Evolutionary conservation across 345 rosid genomes (phyloP).

Genomic region (Sapria himalayana): DNA sequence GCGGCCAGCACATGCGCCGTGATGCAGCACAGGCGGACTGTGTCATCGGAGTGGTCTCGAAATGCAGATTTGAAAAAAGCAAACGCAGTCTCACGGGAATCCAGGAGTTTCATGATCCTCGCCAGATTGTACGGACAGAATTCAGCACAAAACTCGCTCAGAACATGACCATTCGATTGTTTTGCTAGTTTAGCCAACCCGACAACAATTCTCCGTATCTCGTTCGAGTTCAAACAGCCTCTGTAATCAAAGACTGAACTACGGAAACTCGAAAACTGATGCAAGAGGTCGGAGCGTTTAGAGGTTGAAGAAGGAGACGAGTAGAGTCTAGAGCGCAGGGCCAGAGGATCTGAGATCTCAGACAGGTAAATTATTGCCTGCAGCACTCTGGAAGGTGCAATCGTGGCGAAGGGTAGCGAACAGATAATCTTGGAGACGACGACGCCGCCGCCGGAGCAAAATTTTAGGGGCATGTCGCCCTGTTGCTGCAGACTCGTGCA

Average conservation of each 20-base stretch:
- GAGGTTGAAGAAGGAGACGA: conserved; percentile 6
- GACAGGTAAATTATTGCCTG: too few species aligned
- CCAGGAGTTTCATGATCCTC: conserved; percentile 23
- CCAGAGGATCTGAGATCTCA: not conserved
- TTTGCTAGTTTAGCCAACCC: conserved; percentile 31
- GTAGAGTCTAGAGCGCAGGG: not conserved
- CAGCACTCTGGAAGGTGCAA: too few species aligned
- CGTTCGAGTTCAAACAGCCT: conserved; percentile 21
- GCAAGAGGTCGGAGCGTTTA: conserved; percentile 10
- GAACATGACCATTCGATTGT: conserved; percentile 10
- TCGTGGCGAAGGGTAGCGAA: too few species aligned
- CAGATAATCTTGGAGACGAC: too few species aligned
- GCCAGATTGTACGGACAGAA: conserved; percentile 28
- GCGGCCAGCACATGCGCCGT: conserved; percentile 35
- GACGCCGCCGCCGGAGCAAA: too few species aligned
- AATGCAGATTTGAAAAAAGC: conserved; percentile 42
- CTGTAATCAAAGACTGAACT: conserved; percentile 7
- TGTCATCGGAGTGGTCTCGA: conserved; percentile 19
- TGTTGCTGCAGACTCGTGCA: too few species aligned
- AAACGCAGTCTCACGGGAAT: conserved; percentile 25
- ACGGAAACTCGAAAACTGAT: conserved; percentile 25
- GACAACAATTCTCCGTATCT: conserved; percentile 30
- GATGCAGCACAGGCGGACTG: conserved; percentile 21
- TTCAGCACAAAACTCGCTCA: conserved; percentile 15
- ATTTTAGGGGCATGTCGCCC: too few species aligned